These are phyloP conservation scores for Microsporum audouinii DNA, from an alignment of 2,329 filamentous ascomycete species.

Conservation along the genomic window DNA sequence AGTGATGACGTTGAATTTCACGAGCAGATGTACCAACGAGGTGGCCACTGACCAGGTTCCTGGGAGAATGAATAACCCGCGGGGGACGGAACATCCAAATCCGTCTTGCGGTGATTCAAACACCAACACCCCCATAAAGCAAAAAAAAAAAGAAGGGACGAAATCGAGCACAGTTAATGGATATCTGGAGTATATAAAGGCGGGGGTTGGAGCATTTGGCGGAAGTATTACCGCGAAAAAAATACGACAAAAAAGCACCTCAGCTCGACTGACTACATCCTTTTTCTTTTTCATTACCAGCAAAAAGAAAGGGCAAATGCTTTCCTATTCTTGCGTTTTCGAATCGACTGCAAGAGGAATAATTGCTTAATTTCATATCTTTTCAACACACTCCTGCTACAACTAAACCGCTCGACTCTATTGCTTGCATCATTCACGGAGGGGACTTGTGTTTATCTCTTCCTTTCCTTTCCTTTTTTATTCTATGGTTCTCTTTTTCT, in stretches of 20 bases:
- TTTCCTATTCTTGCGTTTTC: background rate
- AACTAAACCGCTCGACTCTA: background rate
- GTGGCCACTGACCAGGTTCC: background rate
- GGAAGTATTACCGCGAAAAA: constrained; percentile 1
- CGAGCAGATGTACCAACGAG: constrained; percentile 14
- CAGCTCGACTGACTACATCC: background rate
- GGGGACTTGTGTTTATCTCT: background rate
- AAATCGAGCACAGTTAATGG: background rate
- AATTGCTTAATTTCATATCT: background rate
- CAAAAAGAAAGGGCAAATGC: background rate
- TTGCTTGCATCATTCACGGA: constrained; percentile 2
- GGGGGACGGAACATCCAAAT: background rate
- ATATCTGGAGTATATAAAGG: constrained; percentile 1
- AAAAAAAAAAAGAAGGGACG: background rate
- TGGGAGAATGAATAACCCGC: background rate
- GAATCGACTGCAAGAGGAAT: background rate
- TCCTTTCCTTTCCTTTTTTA: background rate
- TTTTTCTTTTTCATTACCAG: background rate
- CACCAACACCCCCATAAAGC: background rate
- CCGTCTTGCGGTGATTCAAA: background rate
- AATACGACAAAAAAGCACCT: background rate
- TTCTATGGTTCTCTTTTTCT: background rate
- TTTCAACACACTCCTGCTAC: background rate
- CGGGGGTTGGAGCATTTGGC: constrained; percentile 1
- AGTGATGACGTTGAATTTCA: constrained; percentile 15